phyloP scores from a whole-genome alignment of 2,329 filamentous ascomycete species.

The Cryphonectria naterciae region DNA sequence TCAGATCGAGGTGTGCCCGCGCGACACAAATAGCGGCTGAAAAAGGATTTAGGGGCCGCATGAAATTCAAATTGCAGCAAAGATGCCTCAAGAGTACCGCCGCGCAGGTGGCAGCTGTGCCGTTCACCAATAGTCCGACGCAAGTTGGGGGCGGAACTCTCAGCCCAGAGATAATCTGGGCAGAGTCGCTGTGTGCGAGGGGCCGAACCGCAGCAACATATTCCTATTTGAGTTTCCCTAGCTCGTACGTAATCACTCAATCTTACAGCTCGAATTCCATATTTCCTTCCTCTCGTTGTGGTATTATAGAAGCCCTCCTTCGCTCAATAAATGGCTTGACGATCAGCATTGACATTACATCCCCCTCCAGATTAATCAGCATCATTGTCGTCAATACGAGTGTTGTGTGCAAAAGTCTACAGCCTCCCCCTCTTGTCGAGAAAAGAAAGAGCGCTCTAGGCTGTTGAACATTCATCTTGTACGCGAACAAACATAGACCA shows the following conservation, averaged over 20 bases:
- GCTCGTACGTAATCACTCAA: background rate
- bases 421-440: background rate
- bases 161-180: background rate
- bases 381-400: background rate
- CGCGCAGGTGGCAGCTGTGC: background rate
- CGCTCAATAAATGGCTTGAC: background rate
- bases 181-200: background rate
- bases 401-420: background rate
- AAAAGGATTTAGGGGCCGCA: background rate
- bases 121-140: background rate
- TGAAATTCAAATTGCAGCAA: no score
- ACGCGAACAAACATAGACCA: background rate
- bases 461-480: background rate
- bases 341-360: background rate
- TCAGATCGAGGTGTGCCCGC: background rate
- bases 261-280: background rate
- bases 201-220: background rate
- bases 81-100: background rate
- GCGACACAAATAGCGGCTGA: conserved; percentile 8
- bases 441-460: background rate
- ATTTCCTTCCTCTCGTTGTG: background rate
- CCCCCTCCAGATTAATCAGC: background rate
- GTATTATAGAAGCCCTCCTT: background rate
- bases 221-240: background rate
- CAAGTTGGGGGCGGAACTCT: conserved; percentile 8